Evolutionary conservation across 352 stramenopile species (phyloP).

Genomic region (Pythium dissotocum): DNA sequence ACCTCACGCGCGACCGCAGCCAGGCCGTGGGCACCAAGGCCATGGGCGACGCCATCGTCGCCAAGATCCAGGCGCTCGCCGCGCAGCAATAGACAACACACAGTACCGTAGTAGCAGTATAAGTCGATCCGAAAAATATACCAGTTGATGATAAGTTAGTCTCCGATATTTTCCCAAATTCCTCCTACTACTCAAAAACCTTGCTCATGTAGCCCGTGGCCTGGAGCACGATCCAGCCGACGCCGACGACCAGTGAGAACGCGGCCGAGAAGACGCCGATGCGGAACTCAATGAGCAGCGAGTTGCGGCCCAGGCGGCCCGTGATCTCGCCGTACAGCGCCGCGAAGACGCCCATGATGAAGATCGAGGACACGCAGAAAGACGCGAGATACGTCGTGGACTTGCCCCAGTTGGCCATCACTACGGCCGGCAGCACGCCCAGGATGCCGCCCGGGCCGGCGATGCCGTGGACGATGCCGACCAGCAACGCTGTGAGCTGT

Average conservation of each 20-base stretch:
- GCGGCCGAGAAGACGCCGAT: constrained; percentile 72
- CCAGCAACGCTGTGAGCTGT: constrained; percentile 69
- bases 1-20: constrained; percentile 68
- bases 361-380: constrained; percentile 88
- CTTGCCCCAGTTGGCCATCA: constrained; percentile 66
- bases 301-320: constrained; percentile 52
- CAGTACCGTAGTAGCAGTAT: not conserved
- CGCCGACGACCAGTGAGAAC: constrained; percentile 73
- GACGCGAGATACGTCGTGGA: constrained; percentile 81
- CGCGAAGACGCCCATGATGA: constrained; percentile 92
- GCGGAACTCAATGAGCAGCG: constrained; percentile 55
- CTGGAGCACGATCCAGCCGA: constrained; percentile 77
- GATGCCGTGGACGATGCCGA: constrained; percentile 86
- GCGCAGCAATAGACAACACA: constrained; percentile 6
- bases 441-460: constrained; percentile 61
- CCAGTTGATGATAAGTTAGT: constrained; percentile 6
- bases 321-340: constrained; percentile 80
- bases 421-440: constrained; percentile 84
- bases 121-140: not conserved
- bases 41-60: constrained; percentile 83
- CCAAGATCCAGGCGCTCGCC: constrained; percentile 68
- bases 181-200: constrained; percentile 41
- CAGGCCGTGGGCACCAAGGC: constrained; percentile 61
- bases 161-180: not conserved
- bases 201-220: constrained; percentile 66